Evolutionary conservation across 2,329 filamentous ascomycete species (phyloP), one percentile per base, ranked within the genome.

Genomic region (Sarocladium kiliense): DNA sequence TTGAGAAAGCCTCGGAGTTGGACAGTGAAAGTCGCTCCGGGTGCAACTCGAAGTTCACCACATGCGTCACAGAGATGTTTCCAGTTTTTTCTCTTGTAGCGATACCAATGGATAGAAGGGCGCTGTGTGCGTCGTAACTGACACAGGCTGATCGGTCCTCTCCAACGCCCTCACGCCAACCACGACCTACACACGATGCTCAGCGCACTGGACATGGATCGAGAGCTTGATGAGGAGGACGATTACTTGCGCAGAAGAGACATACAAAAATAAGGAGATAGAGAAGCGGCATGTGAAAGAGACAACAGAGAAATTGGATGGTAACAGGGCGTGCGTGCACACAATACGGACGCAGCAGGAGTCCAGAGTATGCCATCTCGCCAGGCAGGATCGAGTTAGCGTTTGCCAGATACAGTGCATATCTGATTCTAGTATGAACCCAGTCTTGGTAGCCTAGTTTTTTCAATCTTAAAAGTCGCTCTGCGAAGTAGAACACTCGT

Each of bases 1-100:
- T 56, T 85, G 60, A 68, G 18, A 45, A 16, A 19, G 4, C 14
- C 7, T 21, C 19, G 19, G 19, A 9, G 7, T 9, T 10, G 9
- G 36, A 18, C 39, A 44, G 19, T 18, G 12, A 32, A 32, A 12
- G n/a, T n/a, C 12, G 30, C 30, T 32, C 6, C 6, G 30, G 6
- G 39, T 18, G n/a, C 18, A 7, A 7, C 11, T 44, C 19, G 4
- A 44, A 21, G 14, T 9, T 6, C 39, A 18, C 14, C 39, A 23
- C 36, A 18, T 23, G 19, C 39, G 39, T 18, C 39, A 18, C 23
- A 27, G 23, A 23, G 19, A 4, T 34, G 18, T 25, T 36, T 34
- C n/a, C 23, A n/a, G 54, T 54, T 25, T 36, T 50, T 55, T 55
- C 34, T 51, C 27, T 23, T 55, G 55, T 54, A 56, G 55, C 34